These are phyloP conservation scores for Exophiala aquamarina DNA, from an alignment of 2,329 filamentous ascomycete species.

Conservation along the genomic window DNA sequence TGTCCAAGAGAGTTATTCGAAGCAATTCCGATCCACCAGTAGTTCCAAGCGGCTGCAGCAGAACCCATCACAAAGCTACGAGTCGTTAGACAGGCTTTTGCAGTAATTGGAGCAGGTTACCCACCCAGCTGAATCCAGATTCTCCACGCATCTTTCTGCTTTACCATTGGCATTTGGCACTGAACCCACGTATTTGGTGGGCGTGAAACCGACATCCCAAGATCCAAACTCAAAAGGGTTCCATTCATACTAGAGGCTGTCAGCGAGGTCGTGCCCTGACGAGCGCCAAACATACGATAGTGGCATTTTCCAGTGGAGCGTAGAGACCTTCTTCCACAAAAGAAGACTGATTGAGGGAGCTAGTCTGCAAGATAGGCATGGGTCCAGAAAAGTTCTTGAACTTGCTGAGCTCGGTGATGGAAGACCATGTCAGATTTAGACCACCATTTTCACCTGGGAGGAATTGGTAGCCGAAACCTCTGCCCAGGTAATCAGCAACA, in stretches of 20 bases:
- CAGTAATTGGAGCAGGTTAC: not conserved
- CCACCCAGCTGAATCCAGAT: slow-evolving; percentile 6
- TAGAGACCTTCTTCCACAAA: too few species aligned
- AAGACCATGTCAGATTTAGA: slow-evolving; percentile 36
- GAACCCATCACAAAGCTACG: slow-evolving; percentile 7
- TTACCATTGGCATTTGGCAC: slow-evolving; percentile 4
- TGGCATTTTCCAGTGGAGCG: too few species aligned
- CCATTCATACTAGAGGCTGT: not conserved
- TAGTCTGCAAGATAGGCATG: slow-evolving; percentile 46
- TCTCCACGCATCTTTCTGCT: slow-evolving; percentile 7
- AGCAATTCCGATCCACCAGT: slow-evolving; percentile 10
- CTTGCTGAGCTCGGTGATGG: slow-evolving; percentile 35
- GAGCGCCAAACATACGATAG: too few species aligned
- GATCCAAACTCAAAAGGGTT: slow-evolving; percentile 19
- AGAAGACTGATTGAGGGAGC: slow-evolving; percentile 22
- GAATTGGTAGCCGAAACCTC: slow-evolving; percentile 41
- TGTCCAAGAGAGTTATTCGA: slow-evolving; percentile 10
- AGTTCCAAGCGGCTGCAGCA: slow-evolving; percentile 10
- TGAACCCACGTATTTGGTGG: slow-evolving; percentile 14
- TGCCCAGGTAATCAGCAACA: slow-evolving; percentile 42
- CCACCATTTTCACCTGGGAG: slow-evolving; percentile 38
- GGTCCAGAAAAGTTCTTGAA: slow-evolving; percentile 43
- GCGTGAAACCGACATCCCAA: slow-evolving; percentile 17
- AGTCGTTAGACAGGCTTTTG: not conserved
- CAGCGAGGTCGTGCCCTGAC: too few species aligned